A percentile compares a stretch with the other conserved stretches of the same genome.
Conservation (phyloP, 331 rosid species). For the Pyrus hybrid region DNA sequence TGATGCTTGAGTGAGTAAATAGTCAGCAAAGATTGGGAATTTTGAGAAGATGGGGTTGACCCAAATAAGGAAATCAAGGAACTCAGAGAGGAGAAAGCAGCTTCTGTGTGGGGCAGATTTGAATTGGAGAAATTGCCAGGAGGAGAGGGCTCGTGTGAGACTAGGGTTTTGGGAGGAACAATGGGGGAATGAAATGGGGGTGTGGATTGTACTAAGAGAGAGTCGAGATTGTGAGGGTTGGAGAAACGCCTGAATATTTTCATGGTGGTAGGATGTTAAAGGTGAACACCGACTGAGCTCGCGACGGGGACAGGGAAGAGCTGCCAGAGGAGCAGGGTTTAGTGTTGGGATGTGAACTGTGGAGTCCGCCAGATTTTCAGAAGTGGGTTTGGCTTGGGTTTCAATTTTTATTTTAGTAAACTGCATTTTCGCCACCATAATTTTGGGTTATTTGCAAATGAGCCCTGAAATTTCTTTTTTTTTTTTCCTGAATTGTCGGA, state of each 20-base stretch:
- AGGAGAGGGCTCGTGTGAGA: neutral
- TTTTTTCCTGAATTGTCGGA: no score
- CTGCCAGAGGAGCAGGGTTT: neutral
- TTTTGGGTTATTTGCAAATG: no score
- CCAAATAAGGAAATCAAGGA: conserved; percentile 15
- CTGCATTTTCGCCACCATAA: no score
- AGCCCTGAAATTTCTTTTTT: no score
- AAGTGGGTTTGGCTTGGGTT: neutral
- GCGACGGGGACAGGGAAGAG: neutral
- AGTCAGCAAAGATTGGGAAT: neutral
- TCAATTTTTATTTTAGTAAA: no score
- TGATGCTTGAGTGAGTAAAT: no score
- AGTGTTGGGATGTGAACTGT: neutral
- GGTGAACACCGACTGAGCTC: neutral
- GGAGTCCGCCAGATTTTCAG: no score
- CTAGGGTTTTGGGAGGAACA: conserved; percentile 6
- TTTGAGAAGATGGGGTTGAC: conserved; percentile 12
- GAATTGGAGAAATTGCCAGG: neutral
- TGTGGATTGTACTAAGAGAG: neutral
- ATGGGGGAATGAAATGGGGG: neutral
- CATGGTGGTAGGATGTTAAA: neutral
- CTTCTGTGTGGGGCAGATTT: neutral
- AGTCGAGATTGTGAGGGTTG: conserved; percentile 6
- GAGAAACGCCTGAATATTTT: conserved; percentile 22
- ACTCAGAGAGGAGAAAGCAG: neutral